Evolutionary conservation across 2,329 filamentous ascomycete species (phyloP).

Genomic region (Talaromyces sp.): DNA sequence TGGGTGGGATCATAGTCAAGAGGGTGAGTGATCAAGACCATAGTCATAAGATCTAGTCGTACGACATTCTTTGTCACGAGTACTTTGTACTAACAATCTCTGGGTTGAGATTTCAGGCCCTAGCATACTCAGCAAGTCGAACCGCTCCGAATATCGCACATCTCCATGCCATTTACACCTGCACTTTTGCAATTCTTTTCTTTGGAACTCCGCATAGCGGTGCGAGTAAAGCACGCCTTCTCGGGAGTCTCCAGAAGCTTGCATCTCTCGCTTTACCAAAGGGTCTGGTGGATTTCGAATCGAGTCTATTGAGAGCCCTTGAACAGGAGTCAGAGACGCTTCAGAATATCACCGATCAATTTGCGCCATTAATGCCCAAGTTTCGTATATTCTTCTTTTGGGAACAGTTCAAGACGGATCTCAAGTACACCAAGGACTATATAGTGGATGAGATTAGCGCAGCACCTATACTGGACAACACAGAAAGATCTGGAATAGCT

Average conservation of each 20-base stretch:
- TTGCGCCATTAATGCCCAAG: slow-evolving; percentile 35
- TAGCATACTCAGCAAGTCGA: slow-evolving; percentile 33
- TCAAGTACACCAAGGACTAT: slow-evolving; percentile 33
- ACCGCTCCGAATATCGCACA: slow-evolving; percentile 25
- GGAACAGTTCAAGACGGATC: slow-evolving; percentile 37
- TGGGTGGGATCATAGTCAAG: slow-evolving; percentile 43
- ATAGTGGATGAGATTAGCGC: slow-evolving; percentile 31
- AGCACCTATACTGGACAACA: slow-evolving; percentile 34
- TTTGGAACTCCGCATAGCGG: slow-evolving; percentile 39
- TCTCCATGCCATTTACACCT: slow-evolving; percentile 37
- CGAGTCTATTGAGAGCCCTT: slow-evolving; percentile 54
- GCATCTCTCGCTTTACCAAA: slow-evolving; percentile 29
- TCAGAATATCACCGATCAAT: slow-evolving; percentile 39
- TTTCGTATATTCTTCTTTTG: slow-evolving; percentile 42
- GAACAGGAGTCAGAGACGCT: slow-evolving; percentile 43
- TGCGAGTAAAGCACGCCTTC: slow-evolving; percentile 30
- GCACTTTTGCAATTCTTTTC: slow-evolving; percentile 37
- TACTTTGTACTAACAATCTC: not conserved
- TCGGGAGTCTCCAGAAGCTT: slow-evolving; percentile 26
- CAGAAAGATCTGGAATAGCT: slow-evolving; percentile 34
- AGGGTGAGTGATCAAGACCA: slow-evolving; percentile 26
- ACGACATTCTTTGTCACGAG: not conserved
- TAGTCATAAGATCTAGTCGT: not conserved
- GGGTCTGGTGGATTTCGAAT: slow-evolving; percentile 24
- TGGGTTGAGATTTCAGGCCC: slow-evolving; percentile 27